phyloP scores from a whole-genome alignment of 306 rosid genomes.

The Bauhinia variegata region DNA sequence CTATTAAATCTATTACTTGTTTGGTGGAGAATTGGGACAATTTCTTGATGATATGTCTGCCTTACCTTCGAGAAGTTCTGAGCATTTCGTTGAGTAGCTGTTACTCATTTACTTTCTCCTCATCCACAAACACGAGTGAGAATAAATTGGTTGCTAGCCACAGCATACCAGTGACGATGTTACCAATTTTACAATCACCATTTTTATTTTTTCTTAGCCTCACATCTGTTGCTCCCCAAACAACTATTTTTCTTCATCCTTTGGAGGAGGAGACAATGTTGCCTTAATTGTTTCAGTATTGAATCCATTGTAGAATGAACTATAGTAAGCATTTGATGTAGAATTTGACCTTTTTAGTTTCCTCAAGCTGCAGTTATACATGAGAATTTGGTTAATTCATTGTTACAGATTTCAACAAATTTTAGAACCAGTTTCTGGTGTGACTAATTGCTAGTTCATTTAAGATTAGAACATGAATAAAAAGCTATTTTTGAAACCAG shows the following conservation, averaged over 20 bases:
- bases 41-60: conserved; percentile 10
- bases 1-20: conserved; percentile 45
- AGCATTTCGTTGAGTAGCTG: conserved; percentile 22
- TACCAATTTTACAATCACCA: conserved; percentile 25
- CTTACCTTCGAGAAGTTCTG: conserved; percentile 40
- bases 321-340: conserved; percentile 5
- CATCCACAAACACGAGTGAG: conserved; percentile 33
- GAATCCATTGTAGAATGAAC: conserved; percentile 31
- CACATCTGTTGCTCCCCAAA: conserved; percentile 29
- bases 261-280: conserved; percentile 35
- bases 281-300: background rate
- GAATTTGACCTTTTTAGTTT: conserved; percentile 23
- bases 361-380: background rate
- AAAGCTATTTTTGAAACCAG: no score
- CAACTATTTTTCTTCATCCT: conserved; percentile 26
- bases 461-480: background rate
- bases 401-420: conserved; percentile 14
- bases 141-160: conserved; percentile 33
- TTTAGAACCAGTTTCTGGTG: background rate
- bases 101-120: conserved; percentile 32
- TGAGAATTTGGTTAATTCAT: conserved; percentile 3
- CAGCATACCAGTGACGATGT: conserved; percentile 33
- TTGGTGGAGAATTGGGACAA: conserved; percentile 35
- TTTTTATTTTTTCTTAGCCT: conserved; percentile 23
- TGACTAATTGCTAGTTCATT: background rate